Percentiles rank a stretch among this genome's conserved stretches.
These are phyloP conservation scores for Colletotrichum gloeosporioides DNA, from an alignment of 2,329 filamentous ascomycete genomes.

Conservation along the genomic window DNA sequence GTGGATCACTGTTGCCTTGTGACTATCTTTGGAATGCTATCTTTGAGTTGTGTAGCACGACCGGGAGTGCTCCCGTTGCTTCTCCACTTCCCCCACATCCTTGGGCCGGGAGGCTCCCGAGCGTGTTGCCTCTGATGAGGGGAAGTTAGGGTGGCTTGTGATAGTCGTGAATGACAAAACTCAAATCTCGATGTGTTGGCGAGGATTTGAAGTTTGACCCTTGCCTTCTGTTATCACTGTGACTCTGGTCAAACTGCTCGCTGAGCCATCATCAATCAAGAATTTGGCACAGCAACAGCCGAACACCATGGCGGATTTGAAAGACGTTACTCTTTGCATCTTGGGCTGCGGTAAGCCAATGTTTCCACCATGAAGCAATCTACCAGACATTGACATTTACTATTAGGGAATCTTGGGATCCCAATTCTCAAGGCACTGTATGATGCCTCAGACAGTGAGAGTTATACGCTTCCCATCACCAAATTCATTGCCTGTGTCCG, in stretches of 20 bases:
- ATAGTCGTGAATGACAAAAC: background rate
- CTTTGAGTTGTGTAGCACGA: background rate
- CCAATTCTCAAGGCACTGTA: constrained; percentile 31
- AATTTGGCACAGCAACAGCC: background rate
- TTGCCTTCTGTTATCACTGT: background rate
- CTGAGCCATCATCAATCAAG: rapidly evolving
- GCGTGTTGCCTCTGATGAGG: background rate
- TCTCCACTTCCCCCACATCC: background rate
- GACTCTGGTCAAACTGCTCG: background rate
- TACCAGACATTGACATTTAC: background rate
- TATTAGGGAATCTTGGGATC: constrained; percentile 35
- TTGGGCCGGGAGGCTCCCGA: background rate
- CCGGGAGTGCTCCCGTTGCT: constrained; percentile 1
- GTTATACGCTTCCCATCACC: constrained; percentile 25
- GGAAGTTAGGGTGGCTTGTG: background rate
- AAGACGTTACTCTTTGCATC: constrained; percentile 12
- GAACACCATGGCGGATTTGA: background rate
- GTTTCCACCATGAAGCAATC: rapidly evolving
- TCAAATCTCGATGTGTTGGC: background rate
- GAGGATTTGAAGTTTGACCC: background rate
- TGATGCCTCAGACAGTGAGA: background rate
- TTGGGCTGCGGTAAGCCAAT: constrained; percentile 20
- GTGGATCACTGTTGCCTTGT: background rate
- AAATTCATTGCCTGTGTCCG: constrained; percentile 34
- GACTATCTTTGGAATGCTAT: background rate